A percentile compares a stretch with the other conserved stretches of the same genome.
Conservation (phyloP, 2,329 filamentous ascomycete species). For the Rutstroemia sp. region DNA sequence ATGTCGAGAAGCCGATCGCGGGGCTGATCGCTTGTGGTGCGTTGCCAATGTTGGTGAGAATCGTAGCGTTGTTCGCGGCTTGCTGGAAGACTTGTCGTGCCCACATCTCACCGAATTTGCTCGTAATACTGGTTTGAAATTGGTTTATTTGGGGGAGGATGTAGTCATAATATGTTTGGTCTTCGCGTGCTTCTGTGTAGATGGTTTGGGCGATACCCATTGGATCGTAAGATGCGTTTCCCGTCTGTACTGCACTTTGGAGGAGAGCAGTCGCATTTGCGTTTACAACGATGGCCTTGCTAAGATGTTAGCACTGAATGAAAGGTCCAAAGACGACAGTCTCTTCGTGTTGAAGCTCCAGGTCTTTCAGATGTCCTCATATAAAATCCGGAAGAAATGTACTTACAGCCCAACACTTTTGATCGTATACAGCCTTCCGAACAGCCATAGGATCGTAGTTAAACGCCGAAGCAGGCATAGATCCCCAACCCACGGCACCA, state of each 20-base stretch:
- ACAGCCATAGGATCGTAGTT: background rate
- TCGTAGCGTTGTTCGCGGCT: constrained; percentile 25
- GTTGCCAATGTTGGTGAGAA: constrained; percentile 36
- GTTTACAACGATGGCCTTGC: constrained; percentile 51
- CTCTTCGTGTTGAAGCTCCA: background rate
- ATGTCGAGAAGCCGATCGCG: constrained; percentile 45
- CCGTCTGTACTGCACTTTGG: constrained; percentile 43
- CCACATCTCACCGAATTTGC: background rate
- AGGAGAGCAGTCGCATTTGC: constrained; percentile 53
- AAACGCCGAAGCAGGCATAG: background rate
- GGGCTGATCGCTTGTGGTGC: constrained; percentile 48
- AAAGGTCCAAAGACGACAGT: too few species aligned
- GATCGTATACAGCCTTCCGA: background rate
- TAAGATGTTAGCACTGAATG: constrained; percentile 10
- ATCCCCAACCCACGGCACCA: constrained; percentile 1
- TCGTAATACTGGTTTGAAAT: background rate
- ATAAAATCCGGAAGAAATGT: background rate
- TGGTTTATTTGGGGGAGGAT: constrained; percentile 36
- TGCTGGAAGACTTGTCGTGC: constrained; percentile 19
- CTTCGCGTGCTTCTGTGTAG: constrained; percentile 46
- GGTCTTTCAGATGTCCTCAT: background rate
- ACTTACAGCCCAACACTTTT: constrained; percentile 1
- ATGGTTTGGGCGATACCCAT: constrained; percentile 50
- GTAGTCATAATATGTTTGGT: constrained; percentile 45
- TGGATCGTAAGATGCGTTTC: constrained; percentile 53